Evolutionary conservation across 768 basidiomycete species (phyloP).

Genomic region (Mycena rebaudengoi): DNA sequence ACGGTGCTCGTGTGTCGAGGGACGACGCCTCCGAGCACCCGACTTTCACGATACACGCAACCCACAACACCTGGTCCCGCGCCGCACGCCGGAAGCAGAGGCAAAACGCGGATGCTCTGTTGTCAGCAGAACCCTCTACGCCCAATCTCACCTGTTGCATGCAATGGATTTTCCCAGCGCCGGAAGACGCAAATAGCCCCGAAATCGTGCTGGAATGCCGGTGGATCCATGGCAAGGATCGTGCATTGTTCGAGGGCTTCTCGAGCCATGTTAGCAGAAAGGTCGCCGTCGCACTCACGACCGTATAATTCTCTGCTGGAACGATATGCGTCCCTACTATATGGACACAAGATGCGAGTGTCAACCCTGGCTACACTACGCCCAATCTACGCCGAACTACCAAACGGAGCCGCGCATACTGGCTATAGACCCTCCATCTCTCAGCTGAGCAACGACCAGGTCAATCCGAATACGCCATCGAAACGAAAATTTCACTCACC

Average conservation of each 20-base stretch:
- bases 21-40: not conserved
- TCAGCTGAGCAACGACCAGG: slow-evolving; percentile 1
- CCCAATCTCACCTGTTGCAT: slow-evolving; percentile 12
- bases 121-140: not conserved
- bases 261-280: slow-evolving; percentile 70
- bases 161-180: slow-evolving; percentile 22
- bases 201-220: slow-evolving; percentile 51
- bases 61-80: slow-evolving; percentile 55
- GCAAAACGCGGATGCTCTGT: slow-evolving; percentile 24
- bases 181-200: not conserved
- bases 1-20: slow-evolving; percentile 20
- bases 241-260: slow-evolving; percentile 71
- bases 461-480: not conserved
- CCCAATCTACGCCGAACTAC: too few relatives aligned
- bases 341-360: too few relatives aligned
- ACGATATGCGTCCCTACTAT: not conserved
- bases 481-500: slow-evolving; percentile 40
- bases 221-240: slow-evolving; percentile 71
- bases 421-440: slow-evolving; percentile 13
- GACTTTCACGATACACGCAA: slow-evolving; percentile 15
- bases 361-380: too few relatives aligned
- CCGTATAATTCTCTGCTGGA: not conserved
- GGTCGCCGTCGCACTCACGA: slow-evolving; percentile 28
- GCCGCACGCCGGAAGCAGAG: slow-evolving; percentile 62
- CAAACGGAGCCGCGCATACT: slow-evolving; percentile 17